Evolutionary conservation across 805 yeast species (phyloP).

Genomic region (Candida maris): DNA sequence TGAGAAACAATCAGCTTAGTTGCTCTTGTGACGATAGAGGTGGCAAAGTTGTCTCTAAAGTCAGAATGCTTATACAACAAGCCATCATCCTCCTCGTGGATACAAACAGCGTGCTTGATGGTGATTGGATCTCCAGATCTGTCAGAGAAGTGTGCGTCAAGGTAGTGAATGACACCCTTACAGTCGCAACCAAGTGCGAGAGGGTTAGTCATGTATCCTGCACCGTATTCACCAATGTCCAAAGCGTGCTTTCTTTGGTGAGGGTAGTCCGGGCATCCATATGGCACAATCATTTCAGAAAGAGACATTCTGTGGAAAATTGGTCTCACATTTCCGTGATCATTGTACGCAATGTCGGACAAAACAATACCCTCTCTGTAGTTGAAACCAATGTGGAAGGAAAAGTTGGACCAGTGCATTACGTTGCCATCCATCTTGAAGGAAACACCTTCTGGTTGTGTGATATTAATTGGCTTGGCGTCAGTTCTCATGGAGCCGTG

Average conservation of each 20-base stretch:
- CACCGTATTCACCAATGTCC: slow-evolving; percentile 86
- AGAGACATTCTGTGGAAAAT: slow-evolving; percentile 75
- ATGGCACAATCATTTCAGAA: slow-evolving; percentile 83
- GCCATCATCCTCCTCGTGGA: slow-evolving; percentile 86
- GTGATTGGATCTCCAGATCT: slow-evolving; percentile 67
- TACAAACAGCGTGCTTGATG: slow-evolving; percentile 73
- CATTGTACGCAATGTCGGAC: slow-evolving; percentile 69
- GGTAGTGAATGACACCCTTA: slow-evolving; percentile 79
- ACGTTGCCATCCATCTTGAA: slow-evolving; percentile 66
- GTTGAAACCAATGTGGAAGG: slow-evolving; percentile 78
- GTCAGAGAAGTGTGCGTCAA: slow-evolving; percentile 74
- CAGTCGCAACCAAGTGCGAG: slow-evolving; percentile 79
- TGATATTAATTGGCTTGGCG: slow-evolving; percentile 61
- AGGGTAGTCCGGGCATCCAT: slow-evolving; percentile 74
- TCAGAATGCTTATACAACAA: slow-evolving; percentile 77
- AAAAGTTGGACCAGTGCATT: slow-evolving; percentile 75
- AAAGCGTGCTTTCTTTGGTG: slow-evolving; percentile 85
- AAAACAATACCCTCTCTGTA: slow-evolving; percentile 82
- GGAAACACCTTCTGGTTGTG: slow-evolving; percentile 82
- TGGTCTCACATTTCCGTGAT: slow-evolving; percentile 70
- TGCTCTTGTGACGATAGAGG: slow-evolving; percentile 72
- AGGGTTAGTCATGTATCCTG: slow-evolving; percentile 81
- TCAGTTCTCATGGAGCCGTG: slow-evolving; percentile 63
- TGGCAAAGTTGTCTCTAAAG: slow-evolving; percentile 74
- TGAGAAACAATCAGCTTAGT: slow-evolving; percentile 71